Percentiles rank a stretch among this genome's conserved stretches.
Evolutionary conservation across 306 rosid genomes (phyloP).

Genomic region (Dicorynia guianensis): DNA sequence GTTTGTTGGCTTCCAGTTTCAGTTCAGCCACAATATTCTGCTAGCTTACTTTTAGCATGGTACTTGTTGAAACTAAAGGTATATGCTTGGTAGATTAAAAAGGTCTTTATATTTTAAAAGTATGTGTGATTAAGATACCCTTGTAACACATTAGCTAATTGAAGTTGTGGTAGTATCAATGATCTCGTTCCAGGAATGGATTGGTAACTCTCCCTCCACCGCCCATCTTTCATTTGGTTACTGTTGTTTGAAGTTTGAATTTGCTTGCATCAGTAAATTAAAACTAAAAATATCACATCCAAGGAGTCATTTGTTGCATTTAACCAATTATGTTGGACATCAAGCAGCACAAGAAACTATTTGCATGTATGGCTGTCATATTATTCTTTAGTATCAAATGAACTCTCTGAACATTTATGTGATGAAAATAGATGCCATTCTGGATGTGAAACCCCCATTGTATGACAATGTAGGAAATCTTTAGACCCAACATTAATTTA

Average conservation of each 20-base stretch:
- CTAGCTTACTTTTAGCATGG: conserved; percentile 2
- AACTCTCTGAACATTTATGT: not conserved
- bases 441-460: not conserved
- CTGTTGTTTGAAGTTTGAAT: conserved; percentile 20
- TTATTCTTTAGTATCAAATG: conserved; percentile 1
- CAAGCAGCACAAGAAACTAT: not conserved
- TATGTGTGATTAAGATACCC: not conserved
- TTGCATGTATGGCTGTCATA: not conserved
- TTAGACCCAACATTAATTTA: too few species aligned
- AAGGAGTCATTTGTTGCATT: not conserved
- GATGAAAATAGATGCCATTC: not conserved
- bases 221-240: not conserved
- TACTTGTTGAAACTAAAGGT: not conserved
- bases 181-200: conserved; percentile 1
- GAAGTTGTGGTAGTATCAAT: not conserved
- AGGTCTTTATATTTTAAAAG: conserved; percentile 1
- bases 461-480: not conserved
- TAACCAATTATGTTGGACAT: conserved; percentile 14
- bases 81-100: not conserved
- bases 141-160: not conserved
- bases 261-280: not conserved
- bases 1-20: conserved; percentile 3
- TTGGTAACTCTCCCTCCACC: not conserved
- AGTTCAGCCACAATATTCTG: conserved; percentile 6
- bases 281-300: conserved; percentile 12